phyloP scores from a whole-genome alignment of 257 asterid species.

The Haberlea rhodopensis region DNA sequence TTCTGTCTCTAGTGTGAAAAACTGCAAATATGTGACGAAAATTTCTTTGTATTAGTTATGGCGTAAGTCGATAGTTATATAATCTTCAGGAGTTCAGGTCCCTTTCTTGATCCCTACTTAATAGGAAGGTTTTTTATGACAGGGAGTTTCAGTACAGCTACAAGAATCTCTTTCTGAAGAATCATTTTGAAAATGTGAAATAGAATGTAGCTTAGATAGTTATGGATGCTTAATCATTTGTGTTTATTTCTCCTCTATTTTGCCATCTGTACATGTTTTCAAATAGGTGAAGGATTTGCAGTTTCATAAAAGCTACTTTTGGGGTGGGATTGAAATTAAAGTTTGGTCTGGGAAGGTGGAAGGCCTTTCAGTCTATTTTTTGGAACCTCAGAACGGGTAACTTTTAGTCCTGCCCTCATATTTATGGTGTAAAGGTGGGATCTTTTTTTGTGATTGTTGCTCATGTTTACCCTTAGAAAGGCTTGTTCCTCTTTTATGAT shows the following conservation, averaged over 20 bases:
- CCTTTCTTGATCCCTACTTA: neutral
- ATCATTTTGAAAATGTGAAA: conserved; percentile 6
- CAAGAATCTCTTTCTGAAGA: neutral
- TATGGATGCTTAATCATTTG: conserved; percentile 11
- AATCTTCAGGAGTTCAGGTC: neutral
- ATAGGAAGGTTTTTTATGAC: neutral
- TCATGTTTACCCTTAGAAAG: conserved; percentile 18
- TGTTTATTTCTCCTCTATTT: conserved; percentile 2
- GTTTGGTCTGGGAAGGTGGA: conserved; percentile 95
- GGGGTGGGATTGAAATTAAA: conserved; percentile 93
- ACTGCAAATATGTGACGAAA: neutral
- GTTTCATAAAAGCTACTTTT: conserved; percentile 69
- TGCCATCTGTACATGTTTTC: conserved; percentile 22
- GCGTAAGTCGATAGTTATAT: neutral
- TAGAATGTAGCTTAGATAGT: neutral
- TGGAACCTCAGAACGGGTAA: conserved; percentile 99
- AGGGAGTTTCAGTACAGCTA: neutral
- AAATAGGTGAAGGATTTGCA: conserved; percentile 81
- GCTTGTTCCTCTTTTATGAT: conserved; percentile 7
- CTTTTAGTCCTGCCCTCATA: conserved; percentile 22
- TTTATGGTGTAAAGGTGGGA: conserved; percentile 3
- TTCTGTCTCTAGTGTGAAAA: neutral
- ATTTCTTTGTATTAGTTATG: neutral
- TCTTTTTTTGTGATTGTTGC: neutral
- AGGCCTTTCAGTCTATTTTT: conserved; percentile 83